Evolutionary conservation across 805 yeast species (phyloP).

Genomic region (Maudiozyma turicensis): DNA sequence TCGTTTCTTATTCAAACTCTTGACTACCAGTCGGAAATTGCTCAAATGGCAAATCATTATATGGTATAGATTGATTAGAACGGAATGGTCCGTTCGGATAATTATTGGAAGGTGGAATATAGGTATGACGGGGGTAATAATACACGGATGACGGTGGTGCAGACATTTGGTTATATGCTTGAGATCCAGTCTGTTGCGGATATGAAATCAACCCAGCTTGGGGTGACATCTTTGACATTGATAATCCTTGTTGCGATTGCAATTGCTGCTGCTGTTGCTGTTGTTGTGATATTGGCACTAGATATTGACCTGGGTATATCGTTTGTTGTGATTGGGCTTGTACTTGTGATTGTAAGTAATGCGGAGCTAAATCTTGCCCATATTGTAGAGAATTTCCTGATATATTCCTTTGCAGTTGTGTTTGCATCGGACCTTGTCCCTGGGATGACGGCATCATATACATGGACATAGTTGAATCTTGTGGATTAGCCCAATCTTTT

Average conservation of each 20-base stretch:
- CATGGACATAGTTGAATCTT: background rate
- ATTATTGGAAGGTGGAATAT: background rate
- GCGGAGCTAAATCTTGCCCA: background rate
- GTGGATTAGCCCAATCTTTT: background rate
- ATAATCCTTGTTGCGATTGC: background rate
- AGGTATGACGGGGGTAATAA: constrained; percentile 1
- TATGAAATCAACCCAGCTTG: constrained; percentile 4
- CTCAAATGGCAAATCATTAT: background rate
- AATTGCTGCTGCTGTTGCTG: constrained; percentile 71
- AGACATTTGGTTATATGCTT: constrained; percentile 1
- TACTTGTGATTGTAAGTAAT: background rate
- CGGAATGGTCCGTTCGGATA: background rate
- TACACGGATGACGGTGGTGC: background rate
- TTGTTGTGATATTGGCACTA: constrained; percentile 37
- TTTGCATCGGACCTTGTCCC: background rate
- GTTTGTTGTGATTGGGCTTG: background rate
- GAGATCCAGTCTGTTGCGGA: constrained; percentile 7
- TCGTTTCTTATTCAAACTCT: background rate
- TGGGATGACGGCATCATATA: background rate
- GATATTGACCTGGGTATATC: background rate
- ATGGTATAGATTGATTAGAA: background rate
- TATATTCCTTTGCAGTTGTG: background rate
- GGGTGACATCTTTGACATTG: background rate
- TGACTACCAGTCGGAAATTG: background rate
- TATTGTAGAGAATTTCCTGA: background rate